phyloP scores from a whole-genome alignment of 78 protist genomes.

The Bigelowiella natans region DNA sequence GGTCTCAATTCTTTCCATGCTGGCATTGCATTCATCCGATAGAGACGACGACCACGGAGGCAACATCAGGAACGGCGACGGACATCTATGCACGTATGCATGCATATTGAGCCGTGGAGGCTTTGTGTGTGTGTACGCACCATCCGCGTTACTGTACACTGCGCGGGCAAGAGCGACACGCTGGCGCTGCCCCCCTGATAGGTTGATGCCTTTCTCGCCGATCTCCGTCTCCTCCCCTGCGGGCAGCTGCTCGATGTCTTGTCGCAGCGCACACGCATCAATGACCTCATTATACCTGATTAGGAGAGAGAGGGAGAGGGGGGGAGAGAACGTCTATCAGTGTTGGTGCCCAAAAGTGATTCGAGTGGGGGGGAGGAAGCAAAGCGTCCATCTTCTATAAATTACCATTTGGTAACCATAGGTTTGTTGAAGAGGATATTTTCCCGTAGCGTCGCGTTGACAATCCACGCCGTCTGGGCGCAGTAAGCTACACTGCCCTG shows the following conservation, averaged over 20 bases:
- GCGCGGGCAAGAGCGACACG: neutral
- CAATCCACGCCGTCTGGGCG: slow-evolving; percentile 67
- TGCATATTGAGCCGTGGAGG: slow-evolving; percentile 42
- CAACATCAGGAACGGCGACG: neutral
- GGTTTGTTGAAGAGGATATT: neutral
- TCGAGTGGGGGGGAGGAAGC: neutral
- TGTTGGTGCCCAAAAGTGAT: neutral
- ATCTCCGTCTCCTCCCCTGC: slow-evolving; percentile 47
- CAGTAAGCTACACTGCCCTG: slow-evolving; percentile 52
- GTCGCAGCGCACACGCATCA: slow-evolving; percentile 25
- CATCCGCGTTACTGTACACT: neutral
- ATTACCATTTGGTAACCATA: neutral
- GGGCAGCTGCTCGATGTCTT: slow-evolving; percentile 39
- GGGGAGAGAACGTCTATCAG: neutral
- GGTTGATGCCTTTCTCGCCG: slow-evolving; percentile 79
- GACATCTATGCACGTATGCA: neutral
- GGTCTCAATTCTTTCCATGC: too few species aligned
- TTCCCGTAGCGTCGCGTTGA: slow-evolving; percentile 1
- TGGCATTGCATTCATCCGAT: neutral
- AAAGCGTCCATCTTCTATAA: neutral
- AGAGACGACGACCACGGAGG: neutral
- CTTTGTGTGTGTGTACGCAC: too few species aligned
- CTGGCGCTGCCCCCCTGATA: slow-evolving; percentile 89
- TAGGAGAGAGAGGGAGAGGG: too few species aligned
- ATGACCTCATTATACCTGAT: slow-evolving; percentile 13